phyloP scores from a whole-genome alignment of 768 basidiomycete genomes.

The Pisolithus orientalis region DNA sequence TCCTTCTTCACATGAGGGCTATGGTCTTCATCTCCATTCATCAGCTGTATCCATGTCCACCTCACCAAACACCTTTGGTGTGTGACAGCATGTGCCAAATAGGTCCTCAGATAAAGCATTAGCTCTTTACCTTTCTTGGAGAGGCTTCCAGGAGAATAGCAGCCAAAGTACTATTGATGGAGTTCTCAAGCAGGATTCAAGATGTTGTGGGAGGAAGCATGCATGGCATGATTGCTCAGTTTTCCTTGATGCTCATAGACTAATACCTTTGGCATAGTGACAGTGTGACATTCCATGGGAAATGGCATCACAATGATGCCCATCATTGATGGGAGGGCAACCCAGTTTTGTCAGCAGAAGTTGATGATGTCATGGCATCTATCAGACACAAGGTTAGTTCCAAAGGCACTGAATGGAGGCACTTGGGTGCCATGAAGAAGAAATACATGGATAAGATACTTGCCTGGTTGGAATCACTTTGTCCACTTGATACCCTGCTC shows the following conservation, averaged over 20 bases:
- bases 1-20: too few relatives aligned
- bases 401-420: conserved; percentile 15
- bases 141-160: neutral
- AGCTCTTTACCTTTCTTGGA: neutral
- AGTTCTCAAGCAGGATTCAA: neutral
- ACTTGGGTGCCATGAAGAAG: conserved; percentile 23
- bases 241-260: neutral
- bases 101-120: conserved; percentile 1
- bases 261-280: conserved; percentile 5
- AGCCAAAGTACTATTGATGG: neutral
- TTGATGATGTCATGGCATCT: conserved; percentile 19
- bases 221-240: neutral
- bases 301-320: conserved; percentile 18
- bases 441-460: neutral
- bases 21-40: too few relatives aligned
- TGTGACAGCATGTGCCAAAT: neutral
- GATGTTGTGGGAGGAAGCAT: neutral
- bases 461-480: neutral
- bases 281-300: conserved; percentile 20
- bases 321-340: conserved; percentile 21
- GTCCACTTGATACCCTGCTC: neutral
- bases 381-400: conserved; percentile 17
- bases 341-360: conserved; percentile 19
- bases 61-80: too few relatives aligned
- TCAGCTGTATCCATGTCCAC: too few relatives aligned